Conservation (phyloP, 2,329 filamentous ascomycete genomes). For the Trichophyton verrucosum region DNA sequence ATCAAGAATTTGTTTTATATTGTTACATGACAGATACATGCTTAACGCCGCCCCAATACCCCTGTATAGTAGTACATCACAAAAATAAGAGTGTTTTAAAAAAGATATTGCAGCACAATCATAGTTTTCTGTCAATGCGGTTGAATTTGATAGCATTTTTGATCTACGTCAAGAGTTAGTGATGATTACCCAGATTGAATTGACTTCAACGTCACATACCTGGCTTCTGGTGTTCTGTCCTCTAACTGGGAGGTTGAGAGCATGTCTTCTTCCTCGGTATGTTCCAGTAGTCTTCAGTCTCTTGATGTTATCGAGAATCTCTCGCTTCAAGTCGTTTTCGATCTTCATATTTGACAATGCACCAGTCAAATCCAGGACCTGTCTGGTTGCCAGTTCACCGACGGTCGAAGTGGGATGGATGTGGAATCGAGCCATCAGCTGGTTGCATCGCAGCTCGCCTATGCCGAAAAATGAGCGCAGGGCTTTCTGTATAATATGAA, state of each 20-base stretch:
- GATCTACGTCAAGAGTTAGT: conserved; percentile 34
- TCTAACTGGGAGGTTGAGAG: conserved; percentile 80
- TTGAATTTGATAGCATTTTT: conserved; percentile 48
- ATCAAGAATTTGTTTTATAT: background rate
- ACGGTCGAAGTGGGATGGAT: conserved; percentile 76
- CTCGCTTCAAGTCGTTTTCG: conserved; percentile 70
- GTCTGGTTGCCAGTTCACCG: conserved; percentile 60
- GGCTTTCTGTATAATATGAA: conserved; percentile 28
- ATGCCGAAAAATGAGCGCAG: conserved; percentile 81
- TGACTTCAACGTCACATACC: conserved; percentile 27
- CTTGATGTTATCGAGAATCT: conserved; percentile 72
- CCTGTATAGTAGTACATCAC: background rate
- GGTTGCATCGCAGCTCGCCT: conserved; percentile 54
- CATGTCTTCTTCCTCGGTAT: conserved; percentile 80
- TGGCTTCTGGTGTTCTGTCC: conserved; percentile 80
- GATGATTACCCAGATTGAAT: background rate
- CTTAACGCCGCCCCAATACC: background rate
- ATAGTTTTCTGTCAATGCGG: conserved; percentile 41
- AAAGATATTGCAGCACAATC: background rate
- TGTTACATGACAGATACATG: background rate
- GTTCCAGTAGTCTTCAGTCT: conserved; percentile 81
- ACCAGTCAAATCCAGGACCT: conserved; percentile 67
- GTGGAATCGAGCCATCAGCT: conserved; percentile 75
- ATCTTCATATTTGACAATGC: conserved; percentile 87
- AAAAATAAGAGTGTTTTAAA: background rate